These are phyloP conservation scores for Eutrema salsugineum DNA, from an alignment of 441 rosid species.

Conservation along the genomic window DNA sequence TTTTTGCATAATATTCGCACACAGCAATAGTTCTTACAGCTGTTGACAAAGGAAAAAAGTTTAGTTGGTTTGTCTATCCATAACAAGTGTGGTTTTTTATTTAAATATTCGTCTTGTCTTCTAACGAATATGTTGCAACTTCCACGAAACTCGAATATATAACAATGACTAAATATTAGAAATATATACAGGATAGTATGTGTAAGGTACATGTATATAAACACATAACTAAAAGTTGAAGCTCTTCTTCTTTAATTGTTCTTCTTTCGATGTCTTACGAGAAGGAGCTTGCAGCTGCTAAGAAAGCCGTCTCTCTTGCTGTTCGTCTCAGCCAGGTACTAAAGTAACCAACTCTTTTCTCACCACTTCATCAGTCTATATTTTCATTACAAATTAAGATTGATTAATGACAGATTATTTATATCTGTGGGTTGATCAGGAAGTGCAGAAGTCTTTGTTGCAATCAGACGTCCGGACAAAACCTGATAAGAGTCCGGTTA, in stretches of 20 bases:
- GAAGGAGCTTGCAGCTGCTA: conserved; percentile 79
- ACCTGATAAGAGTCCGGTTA: conserved; percentile 75
- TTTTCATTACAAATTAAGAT: neutral
- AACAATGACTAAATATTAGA: neutral
- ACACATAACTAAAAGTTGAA: neutral
- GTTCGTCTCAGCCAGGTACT: conserved; percentile 75
- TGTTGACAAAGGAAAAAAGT: too few relatives aligned
- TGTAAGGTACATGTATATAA: too few relatives aligned
- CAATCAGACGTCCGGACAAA: conserved; percentile 78
- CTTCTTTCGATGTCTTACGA: conserved; percentile 48
- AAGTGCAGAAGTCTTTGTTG: conserved; percentile 67
- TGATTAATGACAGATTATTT: neutral
- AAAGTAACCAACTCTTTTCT: neutral
- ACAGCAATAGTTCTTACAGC: neutral
- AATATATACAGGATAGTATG: too few relatives aligned
- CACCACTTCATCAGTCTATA: neutral
- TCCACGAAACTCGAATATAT: neutral
- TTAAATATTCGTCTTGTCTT: neutral
- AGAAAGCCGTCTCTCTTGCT: conserved; percentile 75
- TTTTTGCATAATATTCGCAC: neutral
- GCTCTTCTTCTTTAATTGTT: neutral
- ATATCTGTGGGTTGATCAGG: conserved; percentile 36
- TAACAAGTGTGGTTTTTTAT: too few relatives aligned
- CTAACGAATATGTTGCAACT: neutral
- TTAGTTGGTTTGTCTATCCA: too few relatives aligned